phyloP scores from a whole-genome alignment of 2,329 filamentous ascomycete genomes.

The Alternaria conjuncta region DNA sequence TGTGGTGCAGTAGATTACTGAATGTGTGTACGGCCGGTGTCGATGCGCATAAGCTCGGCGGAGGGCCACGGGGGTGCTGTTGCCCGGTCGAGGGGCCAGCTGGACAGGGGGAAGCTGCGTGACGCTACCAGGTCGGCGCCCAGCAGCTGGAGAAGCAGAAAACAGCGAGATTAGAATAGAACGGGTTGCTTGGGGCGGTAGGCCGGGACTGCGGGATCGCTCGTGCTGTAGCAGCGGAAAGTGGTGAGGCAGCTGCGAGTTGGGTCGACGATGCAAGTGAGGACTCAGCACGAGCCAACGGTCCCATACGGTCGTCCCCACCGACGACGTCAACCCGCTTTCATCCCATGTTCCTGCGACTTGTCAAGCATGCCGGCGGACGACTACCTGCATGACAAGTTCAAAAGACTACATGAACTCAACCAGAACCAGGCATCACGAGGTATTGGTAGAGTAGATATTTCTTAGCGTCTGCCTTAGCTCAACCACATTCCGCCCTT shows the following conservation, averaged over 20 bases:
- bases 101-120: conserved; percentile 10
- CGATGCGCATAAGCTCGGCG: conserved; percentile 40
- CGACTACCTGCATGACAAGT: not conserved
- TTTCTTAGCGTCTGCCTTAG: not conserved
- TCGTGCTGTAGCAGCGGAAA: conserved; percentile 21
- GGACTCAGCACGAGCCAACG: conserved; percentile 20
- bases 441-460: not conserved
- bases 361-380: not conserved
- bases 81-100: conserved; percentile 32
- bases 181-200: conserved; percentile 4
- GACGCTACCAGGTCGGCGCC: conserved; percentile 17
- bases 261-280: conserved; percentile 21
- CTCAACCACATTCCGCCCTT: not conserved
- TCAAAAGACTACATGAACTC: not conserved
- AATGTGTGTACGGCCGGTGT: conserved; percentile 19
- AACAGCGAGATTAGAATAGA: not conserved
- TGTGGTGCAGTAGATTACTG: conserved; percentile 18
- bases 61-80: conserved; percentile 29
- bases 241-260: conserved; percentile 20
- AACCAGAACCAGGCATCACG: not conserved
- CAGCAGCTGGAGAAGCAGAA: conserved; percentile 5
- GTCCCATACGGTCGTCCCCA: conserved; percentile 16
- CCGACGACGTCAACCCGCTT: conserved; percentile 30
- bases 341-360: conserved; percentile 12
- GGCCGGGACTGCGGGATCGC: conserved; percentile 19